Evolutionary conservation across 345 rosid species (phyloP).

Genomic region (Aquilaria malaccensis): DNA sequence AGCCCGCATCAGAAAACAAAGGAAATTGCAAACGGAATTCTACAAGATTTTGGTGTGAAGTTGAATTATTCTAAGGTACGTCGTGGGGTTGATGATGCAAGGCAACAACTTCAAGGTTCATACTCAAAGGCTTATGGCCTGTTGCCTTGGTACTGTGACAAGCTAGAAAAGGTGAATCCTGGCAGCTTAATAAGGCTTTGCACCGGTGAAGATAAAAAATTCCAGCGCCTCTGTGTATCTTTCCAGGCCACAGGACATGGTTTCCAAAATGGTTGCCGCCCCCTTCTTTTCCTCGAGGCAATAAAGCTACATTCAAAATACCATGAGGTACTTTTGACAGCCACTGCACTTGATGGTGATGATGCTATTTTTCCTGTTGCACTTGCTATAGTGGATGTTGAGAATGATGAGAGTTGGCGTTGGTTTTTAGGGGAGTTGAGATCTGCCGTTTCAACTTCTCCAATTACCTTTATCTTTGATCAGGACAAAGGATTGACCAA

Average conservation of each 20-base stretch:
- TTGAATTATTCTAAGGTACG: constrained; percentile 75
- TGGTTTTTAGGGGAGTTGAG: constrained; percentile 79
- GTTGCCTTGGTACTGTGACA: constrained; percentile 66
- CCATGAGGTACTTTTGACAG: constrained; percentile 71
- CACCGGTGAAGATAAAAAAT: constrained; percentile 49
- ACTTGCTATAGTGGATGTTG: constrained; percentile 67
- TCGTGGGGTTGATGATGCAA: constrained; percentile 86
- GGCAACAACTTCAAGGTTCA: constrained; percentile 75
- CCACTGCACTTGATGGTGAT: constrained; percentile 82
- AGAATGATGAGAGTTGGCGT: constrained; percentile 67
- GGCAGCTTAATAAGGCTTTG: constrained; percentile 55
- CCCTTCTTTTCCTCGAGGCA: constrained; percentile 77
- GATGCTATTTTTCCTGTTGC: constrained; percentile 74
- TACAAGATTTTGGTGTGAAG: constrained; percentile 69
- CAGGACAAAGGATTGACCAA: constrained; percentile 57
- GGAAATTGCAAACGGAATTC: constrained; percentile 57
- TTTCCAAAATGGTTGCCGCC: constrained; percentile 79
- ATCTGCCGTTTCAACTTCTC: constrained; percentile 42
- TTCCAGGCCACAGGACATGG: constrained; percentile 60
- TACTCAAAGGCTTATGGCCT: constrained; percentile 62
- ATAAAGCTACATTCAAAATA: constrained; percentile 61
- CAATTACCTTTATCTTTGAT: constrained; percentile 77
- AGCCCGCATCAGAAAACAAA: constrained; percentile 77
- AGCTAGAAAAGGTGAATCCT: constrained; percentile 60
- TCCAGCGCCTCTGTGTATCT: constrained; percentile 68